A percentile compares a stretch with the other conserved stretches of the same genome.
Evolutionary conservation across 2,329 filamentous ascomycete species (phyloP).

Genomic region (Podosphaera leucotricha): DNA sequence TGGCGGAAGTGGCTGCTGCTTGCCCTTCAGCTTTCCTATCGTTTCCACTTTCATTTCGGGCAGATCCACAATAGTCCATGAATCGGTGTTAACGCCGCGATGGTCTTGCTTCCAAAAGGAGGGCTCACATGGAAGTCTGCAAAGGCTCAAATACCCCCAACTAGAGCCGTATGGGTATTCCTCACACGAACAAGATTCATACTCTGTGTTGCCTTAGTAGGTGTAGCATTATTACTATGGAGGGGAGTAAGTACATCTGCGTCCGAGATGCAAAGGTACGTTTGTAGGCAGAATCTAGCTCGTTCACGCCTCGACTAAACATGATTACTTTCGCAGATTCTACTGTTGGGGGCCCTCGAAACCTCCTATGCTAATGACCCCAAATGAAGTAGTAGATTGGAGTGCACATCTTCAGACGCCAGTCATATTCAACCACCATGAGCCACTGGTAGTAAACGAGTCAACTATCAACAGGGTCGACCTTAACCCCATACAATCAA

Average conservation of each 20-base stretch:
- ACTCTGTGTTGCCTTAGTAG: slow-evolving; percentile 44
- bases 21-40: slow-evolving; percentile 4
- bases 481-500: slow-evolving; percentile 67
- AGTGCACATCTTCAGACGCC: slow-evolving; percentile 72
- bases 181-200: slow-evolving; percentile 59
- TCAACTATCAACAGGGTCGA: slow-evolving; percentile 57
- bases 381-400: slow-evolving; percentile 82
- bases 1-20: slow-evolving; percentile 5
- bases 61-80: slow-evolving; percentile 11
- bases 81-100: slow-evolving; percentile 15
- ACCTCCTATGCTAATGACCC: slow-evolving; percentile 84
- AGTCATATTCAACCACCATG: slow-evolving; percentile 89
- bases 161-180: slow-evolving; percentile 44
- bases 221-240: slow-evolving; percentile 64
- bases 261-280: slow-evolving; percentile 71
- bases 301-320: background rate
- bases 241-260: slow-evolving; percentile 60
- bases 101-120: background rate
- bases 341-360: slow-evolving; percentile 93
- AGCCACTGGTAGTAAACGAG: slow-evolving; percentile 63
- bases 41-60: slow-evolving; percentile 4
- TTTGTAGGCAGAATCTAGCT: slow-evolving; percentile 1
- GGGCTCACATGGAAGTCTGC: slow-evolving; percentile 70
- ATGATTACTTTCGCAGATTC: slow-evolving; percentile 34
- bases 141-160: slow-evolving; percentile 53